phyloP scores from a whole-genome alignment of 441 rosid genomes.

The Corymbia calophylla region DNA sequence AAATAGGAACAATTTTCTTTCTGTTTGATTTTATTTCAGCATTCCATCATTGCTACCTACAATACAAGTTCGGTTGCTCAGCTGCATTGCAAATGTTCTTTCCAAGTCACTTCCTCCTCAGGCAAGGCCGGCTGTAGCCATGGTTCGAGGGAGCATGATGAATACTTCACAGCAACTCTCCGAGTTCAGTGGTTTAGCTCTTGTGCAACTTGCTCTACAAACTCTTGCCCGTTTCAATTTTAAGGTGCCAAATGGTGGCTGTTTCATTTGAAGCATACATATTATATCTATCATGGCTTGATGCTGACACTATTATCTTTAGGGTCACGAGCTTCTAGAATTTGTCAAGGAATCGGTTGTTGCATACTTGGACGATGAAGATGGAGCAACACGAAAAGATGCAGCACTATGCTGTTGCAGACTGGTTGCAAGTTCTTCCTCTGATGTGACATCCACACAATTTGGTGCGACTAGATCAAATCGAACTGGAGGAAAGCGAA shows the following conservation, averaged over 20 bases:
- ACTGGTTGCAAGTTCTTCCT: constrained; percentile 85
- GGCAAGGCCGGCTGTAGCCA: constrained; percentile 53
- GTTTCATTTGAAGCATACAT: not conserved
- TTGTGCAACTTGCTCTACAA: constrained; percentile 95
- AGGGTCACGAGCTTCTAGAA: constrained; percentile 99
- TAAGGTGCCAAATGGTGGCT: constrained; percentile 31
- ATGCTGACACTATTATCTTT: constrained; percentile 23
- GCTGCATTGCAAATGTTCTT: constrained; percentile 80
- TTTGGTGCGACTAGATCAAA: constrained; percentile 76
- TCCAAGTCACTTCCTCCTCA: constrained; percentile 75
- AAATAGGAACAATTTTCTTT: not conserved
- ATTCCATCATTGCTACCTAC: constrained; percentile 88
- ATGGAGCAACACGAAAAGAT: constrained; percentile 91
- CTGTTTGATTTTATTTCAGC: constrained; percentile 40
- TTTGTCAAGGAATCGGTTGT: constrained; percentile 95
- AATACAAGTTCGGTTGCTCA: constrained; percentile 89
- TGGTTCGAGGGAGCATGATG: constrained; percentile 47
- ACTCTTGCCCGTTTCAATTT: constrained; percentile 96
- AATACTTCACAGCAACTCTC: constrained; percentile 57
- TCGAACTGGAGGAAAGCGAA: constrained; percentile 78
- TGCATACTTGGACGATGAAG: constrained; percentile 89
- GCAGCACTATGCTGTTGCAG: constrained; percentile 98
- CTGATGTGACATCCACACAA: constrained; percentile 42
- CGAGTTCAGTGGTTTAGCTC: constrained; percentile 66
- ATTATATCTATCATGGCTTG: not conserved